These are phyloP conservation scores for Cornus kousa DNA, from an alignment of 148 eudicot genomes.

Conservation along the genomic window DNA sequence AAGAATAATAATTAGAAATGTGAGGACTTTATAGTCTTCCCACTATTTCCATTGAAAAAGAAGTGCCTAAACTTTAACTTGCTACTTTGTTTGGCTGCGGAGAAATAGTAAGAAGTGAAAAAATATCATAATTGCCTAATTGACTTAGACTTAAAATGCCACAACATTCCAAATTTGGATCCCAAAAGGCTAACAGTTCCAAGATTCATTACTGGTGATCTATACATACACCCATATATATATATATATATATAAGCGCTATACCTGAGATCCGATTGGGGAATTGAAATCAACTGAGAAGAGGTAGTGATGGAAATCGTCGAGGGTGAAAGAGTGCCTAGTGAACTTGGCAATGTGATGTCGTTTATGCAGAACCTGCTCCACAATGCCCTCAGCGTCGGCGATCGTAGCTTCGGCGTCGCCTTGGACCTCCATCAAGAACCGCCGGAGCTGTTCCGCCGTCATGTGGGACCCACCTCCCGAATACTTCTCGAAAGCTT, in stretches of 20 bases:
- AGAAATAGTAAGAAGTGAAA: neutral
- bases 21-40: neutral
- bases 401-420: conserved; percentile 22
- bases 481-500: conserved; percentile 42
- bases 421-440: conserved; percentile 51
- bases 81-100: neutral
- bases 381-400: conserved; percentile 36
- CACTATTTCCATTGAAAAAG: neutral
- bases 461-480: conserved; percentile 55
- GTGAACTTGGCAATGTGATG: conserved; percentile 55
- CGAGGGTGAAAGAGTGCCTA: conserved; percentile 50
- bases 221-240: too few relatives aligned
- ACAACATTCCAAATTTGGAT: too few relatives aligned
- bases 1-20: neutral
- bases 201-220: too few relatives aligned
- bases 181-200: neutral
- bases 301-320: conserved; percentile 66
- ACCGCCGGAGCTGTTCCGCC: conserved; percentile 53
- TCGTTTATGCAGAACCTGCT: conserved; percentile 50
- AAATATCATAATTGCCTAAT: neutral
- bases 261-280: conserved; percentile 54
- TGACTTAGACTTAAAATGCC: neutral
- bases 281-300: conserved; percentile 69
- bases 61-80: neutral
- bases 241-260: neutral